A percentile compares a stretch with the other conserved stretches of the same genome.
These are phyloP conservation scores for Drechslerella stenobrocha DNA, from an alignment of 2,329 filamentous ascomycete species.

Conservation along the genomic window DNA sequence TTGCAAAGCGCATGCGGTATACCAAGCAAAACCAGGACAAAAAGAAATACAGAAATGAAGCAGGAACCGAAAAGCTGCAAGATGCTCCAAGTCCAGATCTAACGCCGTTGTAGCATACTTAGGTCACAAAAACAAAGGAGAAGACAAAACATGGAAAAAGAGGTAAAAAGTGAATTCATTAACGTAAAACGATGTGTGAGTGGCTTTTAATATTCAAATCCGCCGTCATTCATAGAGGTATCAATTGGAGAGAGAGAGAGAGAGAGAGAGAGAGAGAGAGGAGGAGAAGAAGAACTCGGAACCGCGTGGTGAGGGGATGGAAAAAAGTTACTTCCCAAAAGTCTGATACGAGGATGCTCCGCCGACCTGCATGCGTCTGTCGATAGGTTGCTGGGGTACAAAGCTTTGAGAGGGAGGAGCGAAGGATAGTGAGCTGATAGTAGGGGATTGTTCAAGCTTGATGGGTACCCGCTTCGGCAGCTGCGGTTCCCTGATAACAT, in stretches of 20 bases:
- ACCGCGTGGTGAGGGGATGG: slow-evolving; percentile 16
- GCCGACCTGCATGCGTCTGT: slow-evolving; percentile 44
- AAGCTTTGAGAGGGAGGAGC: slow-evolving; percentile 28
- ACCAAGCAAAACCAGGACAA: neutral
- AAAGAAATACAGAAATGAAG: neutral
- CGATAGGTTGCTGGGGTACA: slow-evolving; percentile 26
- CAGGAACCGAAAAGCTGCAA: neutral
- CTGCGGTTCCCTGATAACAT: slow-evolving; percentile 18
- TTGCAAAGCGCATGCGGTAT: neutral
- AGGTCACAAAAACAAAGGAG: neutral
- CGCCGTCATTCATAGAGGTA: slow-evolving; percentile 27
- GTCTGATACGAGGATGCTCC: slow-evolving; percentile 28
- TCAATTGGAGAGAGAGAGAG: slow-evolving; percentile 3
- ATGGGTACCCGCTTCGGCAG: slow-evolving; percentile 39
- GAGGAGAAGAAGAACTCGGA: slow-evolving; percentile 20
- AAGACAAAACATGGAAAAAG: neutral
- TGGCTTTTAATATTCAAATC: neutral
- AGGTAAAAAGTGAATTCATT: slow-evolving; percentile 3
- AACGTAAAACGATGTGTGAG: neutral
- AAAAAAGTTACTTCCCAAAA: slow-evolving; percentile 39
- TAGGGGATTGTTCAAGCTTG: slow-evolving; percentile 44
- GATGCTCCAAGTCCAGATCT: slow-evolving; percentile 2
- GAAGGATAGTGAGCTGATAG: slow-evolving; percentile 39
- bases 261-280: slow-evolving; percentile 4
- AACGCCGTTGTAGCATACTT: neutral